phyloP scores from a whole-genome alignment of 768 basidiomycete genomes.

The Steccherinum ochraceum region DNA sequence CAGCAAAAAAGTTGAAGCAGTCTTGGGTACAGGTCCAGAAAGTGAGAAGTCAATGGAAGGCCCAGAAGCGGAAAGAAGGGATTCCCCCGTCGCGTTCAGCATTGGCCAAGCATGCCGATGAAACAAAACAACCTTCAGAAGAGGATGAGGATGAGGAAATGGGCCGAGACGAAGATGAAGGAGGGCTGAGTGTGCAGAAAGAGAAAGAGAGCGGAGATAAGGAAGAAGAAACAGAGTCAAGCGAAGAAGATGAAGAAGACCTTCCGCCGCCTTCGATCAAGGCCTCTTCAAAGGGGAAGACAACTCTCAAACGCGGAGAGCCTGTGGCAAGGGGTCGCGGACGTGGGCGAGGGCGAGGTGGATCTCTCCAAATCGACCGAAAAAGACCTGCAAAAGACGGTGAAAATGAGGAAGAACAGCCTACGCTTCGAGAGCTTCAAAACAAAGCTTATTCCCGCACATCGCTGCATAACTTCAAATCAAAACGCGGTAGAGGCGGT shows the following conservation, averaged over 20 bases:
- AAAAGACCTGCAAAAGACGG: neutral
- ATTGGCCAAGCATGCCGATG: constrained; percentile 7
- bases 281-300: neutral
- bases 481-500: no score
- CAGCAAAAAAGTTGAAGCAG: constrained; percentile 78
- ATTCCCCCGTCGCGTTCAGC: constrained; percentile 14
- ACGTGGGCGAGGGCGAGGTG: neutral
- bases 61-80: constrained; percentile 53
- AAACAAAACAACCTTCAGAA: constrained; percentile 8
- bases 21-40: constrained; percentile 75
- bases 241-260: neutral
- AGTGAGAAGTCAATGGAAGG: constrained; percentile 73
- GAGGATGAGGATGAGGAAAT: constrained; percentile 15
- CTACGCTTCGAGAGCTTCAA: constrained; percentile 51
- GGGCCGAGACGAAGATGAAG: neutral
- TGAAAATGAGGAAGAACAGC: constrained; percentile 13
- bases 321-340: neutral
- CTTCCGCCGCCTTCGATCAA: neutral
- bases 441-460: constrained; percentile 55
- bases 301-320: neutral
- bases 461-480: constrained; percentile 53
- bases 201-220: neutral
- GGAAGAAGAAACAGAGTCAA: neutral
- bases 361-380: constrained; percentile 7
- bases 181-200: neutral